A percentile compares a stretch with the other conserved stretches of the same genome.
These are phyloP conservation scores for Colletotrichum spaethianum DNA, from an alignment of 2,329 filamentous ascomycete genomes.

Conservation along the genomic window DNA sequence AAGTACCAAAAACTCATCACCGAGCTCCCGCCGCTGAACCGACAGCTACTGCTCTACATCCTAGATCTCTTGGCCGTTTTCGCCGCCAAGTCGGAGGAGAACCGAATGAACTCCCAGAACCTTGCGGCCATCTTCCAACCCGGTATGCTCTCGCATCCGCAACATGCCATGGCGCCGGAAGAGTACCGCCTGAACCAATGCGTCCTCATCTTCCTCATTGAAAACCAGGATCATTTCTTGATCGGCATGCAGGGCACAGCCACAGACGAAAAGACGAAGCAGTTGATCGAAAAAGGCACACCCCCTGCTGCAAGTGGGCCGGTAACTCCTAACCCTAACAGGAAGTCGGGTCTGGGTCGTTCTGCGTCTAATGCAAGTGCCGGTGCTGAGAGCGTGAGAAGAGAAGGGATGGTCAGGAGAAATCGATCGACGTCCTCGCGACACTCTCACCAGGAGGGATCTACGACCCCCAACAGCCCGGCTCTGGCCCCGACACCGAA, in stretches of 20 bases:
- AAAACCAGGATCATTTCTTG: conserved; percentile 98
- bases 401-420: conserved; percentile 83
- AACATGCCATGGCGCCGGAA: conserved; percentile 93
- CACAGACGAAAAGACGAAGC: conserved; percentile 85
- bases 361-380: conserved; percentile 91
- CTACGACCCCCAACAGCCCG: conserved; percentile 78
- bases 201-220: conserved; percentile 96
- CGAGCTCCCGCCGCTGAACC: conserved; percentile 91
- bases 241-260: conserved; percentile 99
- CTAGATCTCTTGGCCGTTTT: conserved; percentile 96
- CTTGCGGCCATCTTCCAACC: conserved; percentile 98
- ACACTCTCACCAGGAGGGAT: conserved; percentile 82
- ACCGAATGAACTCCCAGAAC: conserved; percentile 96
- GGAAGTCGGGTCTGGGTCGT: conserved; percentile 74
- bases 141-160: conserved; percentile 92
- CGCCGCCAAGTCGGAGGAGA: conserved; percentile 94
- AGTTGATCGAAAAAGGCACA: conserved; percentile 79
- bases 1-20: conserved; percentile 93
- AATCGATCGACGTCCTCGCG: conserved; percentile 96
- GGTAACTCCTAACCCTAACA: conserved; percentile 64
- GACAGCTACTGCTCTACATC: conserved; percentile 94
- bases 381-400: conserved; percentile 87
- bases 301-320: conserved; percentile 61
- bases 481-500: conserved; percentile 68
- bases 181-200: conserved; percentile 97